Conservation (phyloP, 257 asterid species). For the Craterostigma plantagineum region DNA sequence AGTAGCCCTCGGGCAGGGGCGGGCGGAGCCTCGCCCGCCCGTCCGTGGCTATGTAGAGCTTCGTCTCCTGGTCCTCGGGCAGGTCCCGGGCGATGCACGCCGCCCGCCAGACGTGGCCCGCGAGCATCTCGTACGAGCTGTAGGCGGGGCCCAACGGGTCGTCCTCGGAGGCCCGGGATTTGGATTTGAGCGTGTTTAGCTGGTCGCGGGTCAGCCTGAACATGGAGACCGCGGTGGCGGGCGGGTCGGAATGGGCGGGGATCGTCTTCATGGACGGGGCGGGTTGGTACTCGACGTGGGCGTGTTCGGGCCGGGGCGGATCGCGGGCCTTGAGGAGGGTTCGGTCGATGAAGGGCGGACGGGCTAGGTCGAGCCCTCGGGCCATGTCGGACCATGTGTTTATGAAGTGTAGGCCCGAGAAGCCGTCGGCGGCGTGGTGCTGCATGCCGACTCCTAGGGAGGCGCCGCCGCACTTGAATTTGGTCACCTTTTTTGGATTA, state of each 20-base stretch:
- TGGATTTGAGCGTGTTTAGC: constrained; percentile 42
- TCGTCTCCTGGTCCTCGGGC: constrained; percentile 42
- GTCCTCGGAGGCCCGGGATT: constrained; percentile 34
- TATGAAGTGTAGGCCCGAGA: constrained; percentile 95
- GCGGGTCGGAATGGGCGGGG: constrained; percentile 1
- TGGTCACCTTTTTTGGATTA: constrained; percentile 18
- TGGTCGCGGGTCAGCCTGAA: constrained; percentile 51
- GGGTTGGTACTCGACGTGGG: constrained; percentile 83
- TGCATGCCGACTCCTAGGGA: constrained; percentile 96
- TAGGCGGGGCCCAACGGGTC: constrained; percentile 30
- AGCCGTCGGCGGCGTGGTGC: constrained; percentile 88
- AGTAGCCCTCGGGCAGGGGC: constrained; percentile 56
- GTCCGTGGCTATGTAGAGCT: constrained; percentile 69
- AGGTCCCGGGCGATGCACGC: constrained; percentile 60
- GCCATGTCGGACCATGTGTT: constrained; percentile 96
- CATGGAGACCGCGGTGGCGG: constrained; percentile 36
- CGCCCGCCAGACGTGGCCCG: constrained; percentile 79
- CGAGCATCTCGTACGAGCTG: constrained; percentile 80
- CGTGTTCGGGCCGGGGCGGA: constrained; percentile 67
- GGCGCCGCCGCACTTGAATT: constrained; percentile 89
- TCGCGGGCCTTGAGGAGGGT: constrained; percentile 76
- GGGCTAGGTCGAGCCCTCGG: constrained; percentile 55
- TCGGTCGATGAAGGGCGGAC: constrained; percentile 72
- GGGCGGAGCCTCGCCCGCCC: constrained; percentile 65
- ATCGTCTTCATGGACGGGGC: constrained; percentile 45